Evolutionary conservation across 2,329 filamentous ascomycete species (phyloP).

Genomic region (Nemania sp.): DNA sequence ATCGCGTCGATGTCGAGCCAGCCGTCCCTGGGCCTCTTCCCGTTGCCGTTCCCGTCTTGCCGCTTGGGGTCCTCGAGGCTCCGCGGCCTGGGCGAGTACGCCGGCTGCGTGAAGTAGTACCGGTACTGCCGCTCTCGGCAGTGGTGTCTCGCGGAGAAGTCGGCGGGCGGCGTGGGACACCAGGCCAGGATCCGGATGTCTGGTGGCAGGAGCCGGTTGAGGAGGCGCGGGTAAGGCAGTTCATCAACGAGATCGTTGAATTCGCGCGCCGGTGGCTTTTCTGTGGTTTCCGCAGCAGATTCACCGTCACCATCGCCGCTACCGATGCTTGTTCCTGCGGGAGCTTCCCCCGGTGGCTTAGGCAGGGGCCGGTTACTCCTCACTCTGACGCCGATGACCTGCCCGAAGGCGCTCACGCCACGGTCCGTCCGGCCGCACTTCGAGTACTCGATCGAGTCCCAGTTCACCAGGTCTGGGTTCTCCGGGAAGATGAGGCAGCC

Average conservation of each 20-base stretch:
- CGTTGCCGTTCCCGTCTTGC: conserved; percentile 21
- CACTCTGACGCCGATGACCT: conserved; percentile 84
- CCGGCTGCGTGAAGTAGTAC: conserved; percentile 97
- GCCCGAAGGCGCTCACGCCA: conserved; percentile 95
- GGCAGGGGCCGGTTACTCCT: conserved; percentile 74
- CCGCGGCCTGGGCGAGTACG: conserved; percentile 71
- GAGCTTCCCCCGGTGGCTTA: conserved; percentile 33
- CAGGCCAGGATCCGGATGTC: conserved; percentile 92
- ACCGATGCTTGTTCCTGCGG: background rate
- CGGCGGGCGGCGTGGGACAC: conserved; percentile 79
- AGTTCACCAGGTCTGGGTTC: conserved; percentile 68
- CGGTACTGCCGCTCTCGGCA: conserved; percentile 90
- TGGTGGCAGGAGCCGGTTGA: conserved; percentile 85
- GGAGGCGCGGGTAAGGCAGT: conserved; percentile 77
- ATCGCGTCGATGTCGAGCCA: conserved; percentile 90
- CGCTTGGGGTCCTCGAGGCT: conserved; percentile 51
- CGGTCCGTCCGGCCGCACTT: conserved; percentile 94
- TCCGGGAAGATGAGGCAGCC: conserved; percentile 79
- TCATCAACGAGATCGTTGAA: conserved; percentile 79
- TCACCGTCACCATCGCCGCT: conserved; percentile 11
- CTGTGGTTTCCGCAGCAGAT: conserved; percentile 21
- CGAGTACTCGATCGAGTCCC: conserved; percentile 85
- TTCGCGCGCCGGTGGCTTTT: conserved; percentile 34
- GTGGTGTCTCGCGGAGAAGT: conserved; percentile 90
- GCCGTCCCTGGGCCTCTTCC: conserved; percentile 58